Percentiles rank a stretch among this genome's conserved stretches.
These are phyloP conservation scores for Fonsecaea nubica DNA, from an alignment of 2,329 filamentous ascomycete genomes.

Conservation along the genomic window DNA sequence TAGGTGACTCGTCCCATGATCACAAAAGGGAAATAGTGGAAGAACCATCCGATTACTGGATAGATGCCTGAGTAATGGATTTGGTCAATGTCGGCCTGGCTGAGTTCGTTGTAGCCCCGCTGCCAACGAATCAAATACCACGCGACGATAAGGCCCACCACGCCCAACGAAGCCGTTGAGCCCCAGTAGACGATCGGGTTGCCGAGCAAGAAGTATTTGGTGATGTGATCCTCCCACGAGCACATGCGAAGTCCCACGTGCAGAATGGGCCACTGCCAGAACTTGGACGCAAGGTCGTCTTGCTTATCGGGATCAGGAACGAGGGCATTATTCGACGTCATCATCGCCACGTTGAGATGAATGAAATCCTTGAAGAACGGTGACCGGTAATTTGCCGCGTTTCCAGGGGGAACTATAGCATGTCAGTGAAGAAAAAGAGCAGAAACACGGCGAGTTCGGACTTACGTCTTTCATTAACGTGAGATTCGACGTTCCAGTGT, in stretches of 20 bases:
- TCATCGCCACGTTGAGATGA: conserved; percentile 98
- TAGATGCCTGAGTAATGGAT: conserved; percentile 95
- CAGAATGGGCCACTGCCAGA: conserved; percentile 98
- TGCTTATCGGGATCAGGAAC: conserved; percentile 99
- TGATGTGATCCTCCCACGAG: conserved; percentile 91
- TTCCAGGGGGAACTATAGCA: conserved; percentile 76
- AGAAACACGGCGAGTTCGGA: conserved; percentile 35
- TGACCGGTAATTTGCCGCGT: conserved; percentile 92
- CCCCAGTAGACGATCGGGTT: conserved; percentile 98
- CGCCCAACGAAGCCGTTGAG: conserved; percentile 77
- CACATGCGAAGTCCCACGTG: conserved; percentile 98
- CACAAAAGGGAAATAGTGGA: conserved; percentile 95
- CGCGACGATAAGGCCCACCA: conserved; percentile 73
- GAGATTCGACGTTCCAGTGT: conserved; percentile 98
- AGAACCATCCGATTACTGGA: conserved; percentile 89
- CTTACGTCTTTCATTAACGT: conserved; percentile 91
- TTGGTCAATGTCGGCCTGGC: conserved; percentile 80
- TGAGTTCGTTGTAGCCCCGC: conserved; percentile 86
- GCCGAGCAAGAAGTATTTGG: conserved; percentile 98
- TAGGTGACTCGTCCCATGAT: conserved; percentile 99
- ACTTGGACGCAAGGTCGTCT: conserved; percentile 92
- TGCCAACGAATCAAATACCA: conserved; percentile 97
- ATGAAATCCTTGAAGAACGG: conserved; percentile 98
- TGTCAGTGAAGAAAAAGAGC: conserved; percentile 43
- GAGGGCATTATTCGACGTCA: conserved; percentile 99